Conservation (phyloP, 495 filamentous ascomycete species). For the Lophiostoma macrostomum region DNA sequence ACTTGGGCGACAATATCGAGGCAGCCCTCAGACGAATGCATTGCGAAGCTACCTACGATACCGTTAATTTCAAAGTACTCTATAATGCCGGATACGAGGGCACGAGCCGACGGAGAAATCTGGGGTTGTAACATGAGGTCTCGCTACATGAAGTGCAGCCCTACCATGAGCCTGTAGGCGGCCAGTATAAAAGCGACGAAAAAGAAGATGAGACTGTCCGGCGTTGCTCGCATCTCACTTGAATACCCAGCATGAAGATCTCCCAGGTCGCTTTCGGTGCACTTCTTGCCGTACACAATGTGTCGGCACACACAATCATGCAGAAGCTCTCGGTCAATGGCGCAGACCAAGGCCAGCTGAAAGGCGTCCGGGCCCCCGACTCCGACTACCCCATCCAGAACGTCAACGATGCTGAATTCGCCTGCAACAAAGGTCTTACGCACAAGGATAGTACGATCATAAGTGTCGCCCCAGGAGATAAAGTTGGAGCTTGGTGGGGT, state of each 20-base stretch:
- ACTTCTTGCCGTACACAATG: background rate
- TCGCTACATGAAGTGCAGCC: too few relatives aligned
- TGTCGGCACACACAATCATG: constrained; percentile 31
- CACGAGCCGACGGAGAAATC: too few relatives aligned
- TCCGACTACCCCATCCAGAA: constrained; percentile 54
- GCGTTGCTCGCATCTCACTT: too few relatives aligned
- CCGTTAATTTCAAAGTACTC: too few relatives aligned
- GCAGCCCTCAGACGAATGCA: too few relatives aligned
- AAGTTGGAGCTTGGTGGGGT: constrained; percentile 48
- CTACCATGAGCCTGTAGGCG: too few relatives aligned
- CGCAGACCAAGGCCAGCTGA: constrained; percentile 50
- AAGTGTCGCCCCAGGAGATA: constrained; percentile 42
- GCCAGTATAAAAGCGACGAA: too few relatives aligned
- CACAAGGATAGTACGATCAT: constrained; percentile 46
- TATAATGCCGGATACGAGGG: too few relatives aligned
- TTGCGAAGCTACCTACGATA: too few relatives aligned
- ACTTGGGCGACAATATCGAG: too few relatives aligned
- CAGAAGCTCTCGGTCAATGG: constrained; percentile 54
- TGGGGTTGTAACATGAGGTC: too few relatives aligned
- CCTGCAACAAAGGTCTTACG: constrained; percentile 33
- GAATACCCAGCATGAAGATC: constrained; percentile 12
- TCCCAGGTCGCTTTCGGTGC: background rate
- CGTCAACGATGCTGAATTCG: constrained; percentile 37
- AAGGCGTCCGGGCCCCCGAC: constrained; percentile 52
- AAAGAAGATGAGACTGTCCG: too few relatives aligned